phyloP scores from a whole-genome alignment of 768 basidiomycete genomes.

The Kwoniella sp. region DNA sequence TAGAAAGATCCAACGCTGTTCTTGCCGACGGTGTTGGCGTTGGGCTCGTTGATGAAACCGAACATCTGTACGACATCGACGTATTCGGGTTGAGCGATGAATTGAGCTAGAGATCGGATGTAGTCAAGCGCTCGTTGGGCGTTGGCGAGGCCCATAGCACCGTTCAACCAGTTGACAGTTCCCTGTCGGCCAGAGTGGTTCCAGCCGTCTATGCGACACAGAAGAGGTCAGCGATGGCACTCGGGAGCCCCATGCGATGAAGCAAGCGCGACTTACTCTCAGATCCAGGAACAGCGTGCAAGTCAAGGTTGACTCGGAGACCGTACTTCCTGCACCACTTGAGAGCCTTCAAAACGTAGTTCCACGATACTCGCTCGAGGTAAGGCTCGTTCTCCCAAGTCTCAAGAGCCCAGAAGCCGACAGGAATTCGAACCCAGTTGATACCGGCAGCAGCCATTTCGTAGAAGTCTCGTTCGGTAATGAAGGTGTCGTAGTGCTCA shows the following conservation, averaged over 20 bases:
- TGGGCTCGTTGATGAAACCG: conserved; percentile 56
- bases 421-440: conserved; percentile 86
- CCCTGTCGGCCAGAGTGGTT: conserved; percentile 87
- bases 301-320: conserved; percentile 87
- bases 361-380: conserved; percentile 80
- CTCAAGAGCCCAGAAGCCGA: conserved; percentile 91
- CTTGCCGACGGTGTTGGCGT: conserved; percentile 43
- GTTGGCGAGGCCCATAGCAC: conserved; percentile 93
- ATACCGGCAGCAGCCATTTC: conserved; percentile 91
- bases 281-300: conserved; percentile 64
- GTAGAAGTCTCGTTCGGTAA: conserved; percentile 89
- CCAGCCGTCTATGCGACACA: conserved; percentile 71
- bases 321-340: conserved; percentile 98
- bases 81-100: conserved; percentile 63
- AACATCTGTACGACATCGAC: conserved; percentile 50
- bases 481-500: conserved; percentile 65
- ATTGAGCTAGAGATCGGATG: conserved; percentile 87
- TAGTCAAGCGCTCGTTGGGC: conserved; percentile 88
- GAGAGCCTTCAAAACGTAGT: conserved; percentile 89
- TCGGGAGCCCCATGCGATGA: too few relatives aligned
- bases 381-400: conserved; percentile 76
- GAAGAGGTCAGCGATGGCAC: neutral
- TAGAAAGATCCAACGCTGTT: conserved; percentile 55
- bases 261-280: conserved; percentile 32
- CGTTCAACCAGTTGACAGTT: conserved; percentile 51